A percentile compares a stretch with the other conserved stretches of the same genome.
Evolutionary conservation across 1,284 basidiomycete genomes (phyloP).

Genomic region (Melampsora larici-populina): DNA sequence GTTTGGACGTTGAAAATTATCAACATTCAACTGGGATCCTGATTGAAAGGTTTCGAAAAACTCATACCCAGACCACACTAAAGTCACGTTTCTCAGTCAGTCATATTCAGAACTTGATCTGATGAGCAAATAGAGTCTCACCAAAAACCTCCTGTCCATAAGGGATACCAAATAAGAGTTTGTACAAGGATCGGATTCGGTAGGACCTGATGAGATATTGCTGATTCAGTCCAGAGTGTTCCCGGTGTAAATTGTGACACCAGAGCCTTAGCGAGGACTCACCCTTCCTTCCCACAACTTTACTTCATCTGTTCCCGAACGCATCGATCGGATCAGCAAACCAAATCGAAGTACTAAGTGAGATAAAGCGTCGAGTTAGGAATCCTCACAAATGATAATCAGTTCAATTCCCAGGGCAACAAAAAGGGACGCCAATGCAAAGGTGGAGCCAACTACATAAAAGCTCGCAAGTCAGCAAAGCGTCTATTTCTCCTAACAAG

Average conservation of each 20-base stretch:
- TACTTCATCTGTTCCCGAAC: conserved; percentile 12
- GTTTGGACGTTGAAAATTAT: neutral
- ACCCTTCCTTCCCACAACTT: conserved; percentile 39
- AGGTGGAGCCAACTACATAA: conserved; percentile 24
- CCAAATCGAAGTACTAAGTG: neutral
- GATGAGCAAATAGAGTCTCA: neutral
- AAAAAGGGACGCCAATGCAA: conserved; percentile 31
- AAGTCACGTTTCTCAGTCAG: neutral
- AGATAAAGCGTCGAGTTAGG: neutral
- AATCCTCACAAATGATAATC: conserved; percentile 9
- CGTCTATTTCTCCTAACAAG: neutral
- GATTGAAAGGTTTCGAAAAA: neutral
- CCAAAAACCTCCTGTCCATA: conserved; percentile 35
- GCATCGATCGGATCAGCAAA: neutral
- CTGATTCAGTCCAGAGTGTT: neutral
- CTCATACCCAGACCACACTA: conserved; percentile 32
- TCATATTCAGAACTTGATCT: neutral
- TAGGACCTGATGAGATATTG: neutral
- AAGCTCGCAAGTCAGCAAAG: neutral
- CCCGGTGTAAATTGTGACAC: neutral
- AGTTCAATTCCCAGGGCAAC: conserved; percentile 22
- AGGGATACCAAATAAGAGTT: conserved; percentile 25
- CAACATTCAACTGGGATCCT: neutral
- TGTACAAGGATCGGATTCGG: conserved; percentile 26
- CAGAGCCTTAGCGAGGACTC: neutral